A percentile compares a stretch with the other conserved stretches of the same genome.
Conservation (phyloP, 2,329 filamentous ascomycete species). For the Sarocladium strictum region DNA sequence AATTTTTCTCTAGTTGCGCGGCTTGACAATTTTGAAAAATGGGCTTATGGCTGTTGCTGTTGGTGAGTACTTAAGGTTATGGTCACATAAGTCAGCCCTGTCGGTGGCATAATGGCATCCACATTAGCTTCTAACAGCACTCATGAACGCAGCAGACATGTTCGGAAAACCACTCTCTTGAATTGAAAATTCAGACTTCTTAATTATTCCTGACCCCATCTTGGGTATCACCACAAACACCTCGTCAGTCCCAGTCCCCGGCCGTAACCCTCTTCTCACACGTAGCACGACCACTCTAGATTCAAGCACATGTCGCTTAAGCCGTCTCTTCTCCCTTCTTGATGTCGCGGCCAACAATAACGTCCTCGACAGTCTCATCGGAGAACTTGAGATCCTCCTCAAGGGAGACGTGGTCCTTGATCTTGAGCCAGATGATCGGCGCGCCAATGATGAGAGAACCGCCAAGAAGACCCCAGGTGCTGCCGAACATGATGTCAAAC, state of each 20-base stretch:
- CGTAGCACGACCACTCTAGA: too few species aligned
- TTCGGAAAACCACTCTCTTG: neutral
- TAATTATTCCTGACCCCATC: neutral
- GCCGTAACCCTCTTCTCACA: neutral
- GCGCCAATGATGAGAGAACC: conserved; percentile 70
- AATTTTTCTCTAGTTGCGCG: too few species aligned
- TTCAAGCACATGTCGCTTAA: neutral
- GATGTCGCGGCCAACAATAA: conserved; percentile 30
- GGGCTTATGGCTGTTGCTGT: too few species aligned
- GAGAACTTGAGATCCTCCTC: conserved; percentile 81
- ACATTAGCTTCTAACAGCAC: too few species aligned
- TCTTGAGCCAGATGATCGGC: conserved; percentile 72
- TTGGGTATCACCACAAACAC: neutral
- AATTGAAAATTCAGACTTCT: neutral
- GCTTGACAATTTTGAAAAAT: too few species aligned
- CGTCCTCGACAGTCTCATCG: conserved; percentile 74
- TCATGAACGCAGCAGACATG: too few species aligned
- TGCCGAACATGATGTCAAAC: conserved; percentile 67
- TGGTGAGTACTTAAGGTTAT: too few species aligned
- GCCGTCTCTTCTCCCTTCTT: conserved; percentile 9
- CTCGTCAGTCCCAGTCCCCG: neutral
- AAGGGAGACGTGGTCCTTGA: conserved; percentile 73
- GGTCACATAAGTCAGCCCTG: too few species aligned
- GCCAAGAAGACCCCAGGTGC: conserved; percentile 67
- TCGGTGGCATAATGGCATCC: too few species aligned